These are phyloP conservation scores for Xylaria sp. DNA, from an alignment of 2,329 filamentous ascomycete genomes.

Conservation along the genomic window DNA sequence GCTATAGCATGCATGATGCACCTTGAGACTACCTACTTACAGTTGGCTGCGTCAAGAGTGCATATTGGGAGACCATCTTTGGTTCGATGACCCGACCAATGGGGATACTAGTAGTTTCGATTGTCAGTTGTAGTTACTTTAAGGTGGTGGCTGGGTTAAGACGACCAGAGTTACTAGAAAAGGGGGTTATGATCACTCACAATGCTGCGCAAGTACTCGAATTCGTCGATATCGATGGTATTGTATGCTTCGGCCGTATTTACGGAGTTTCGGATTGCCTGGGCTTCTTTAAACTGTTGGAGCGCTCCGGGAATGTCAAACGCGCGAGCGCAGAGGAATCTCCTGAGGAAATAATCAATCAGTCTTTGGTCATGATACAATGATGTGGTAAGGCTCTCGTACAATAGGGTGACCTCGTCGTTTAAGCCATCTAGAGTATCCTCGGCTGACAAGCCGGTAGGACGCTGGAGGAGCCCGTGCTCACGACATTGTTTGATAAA, in stretches of 20 bases:
- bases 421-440: constrained; percentile 29
- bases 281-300: constrained; percentile 31
- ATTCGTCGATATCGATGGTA: constrained; percentile 31
- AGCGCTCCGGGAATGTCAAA: constrained; percentile 25
- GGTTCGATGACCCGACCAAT: constrained; percentile 31
- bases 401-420: constrained; percentile 31
- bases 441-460: constrained; percentile 19
- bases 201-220: constrained; percentile 26
- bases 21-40: constrained; percentile 9
- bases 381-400: neutral
- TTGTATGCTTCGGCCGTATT: constrained; percentile 23
- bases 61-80: constrained; percentile 32
- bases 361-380: neutral
- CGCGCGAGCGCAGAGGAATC: constrained; percentile 28
- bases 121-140: constrained; percentile 1
- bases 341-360: constrained; percentile 7
- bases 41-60: constrained; percentile 19
- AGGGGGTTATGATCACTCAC: constrained; percentile 11
- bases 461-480: constrained; percentile 26
- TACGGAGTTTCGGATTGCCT: constrained; percentile 24
- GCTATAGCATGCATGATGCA: neutral
- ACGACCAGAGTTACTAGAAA: neutral
- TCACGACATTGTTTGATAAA: constrained; percentile 30
- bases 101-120: constrained; percentile 21
- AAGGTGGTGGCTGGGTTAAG: neutral